Evolutionary conservation across 768 basidiomycete species (phyloP), one percentile per base, ranked within the genome.

Genomic region (Phanerochaete carnosa): DNA sequence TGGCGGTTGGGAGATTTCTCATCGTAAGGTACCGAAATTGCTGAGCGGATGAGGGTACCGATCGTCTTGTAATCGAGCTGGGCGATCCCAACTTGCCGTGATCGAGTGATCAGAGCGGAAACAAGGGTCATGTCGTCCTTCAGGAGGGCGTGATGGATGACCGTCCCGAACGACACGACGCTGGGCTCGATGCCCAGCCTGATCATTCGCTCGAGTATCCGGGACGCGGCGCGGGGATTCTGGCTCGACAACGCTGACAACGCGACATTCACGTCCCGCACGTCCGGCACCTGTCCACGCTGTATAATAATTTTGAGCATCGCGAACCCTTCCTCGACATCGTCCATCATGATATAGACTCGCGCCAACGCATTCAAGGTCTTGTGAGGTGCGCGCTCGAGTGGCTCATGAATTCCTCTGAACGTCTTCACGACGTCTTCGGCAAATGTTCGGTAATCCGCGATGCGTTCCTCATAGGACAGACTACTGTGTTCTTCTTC

Each of bases 211-310:
- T 75, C 66, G n/a, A 90, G 68, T 65, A 85, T 74, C 19, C 62
- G 65, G 23, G 73, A 74, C 1, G 84, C 89, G 16, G 66, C 66
- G 12, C 72, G 71, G 23, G 86, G 81, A 45, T 80, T 73, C 62
- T 78, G 69, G 59, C 77, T 74, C 28, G 87, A 81, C 55, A 89
- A 70, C 11, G 79, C 81, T 2, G 77, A 75, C 57, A 91, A 76
- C 43, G 79, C 79, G 52, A 91, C 81, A 65, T 89, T 89, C 53
- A 88, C 73, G 66, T 91, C 89, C 67, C 83, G 75, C 39, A 80
- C 63, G 69, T 90, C 87, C 16, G 87, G 87, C 55, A 80, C 66
- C 68, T 86, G 81, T 58, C 68, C 72, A 52, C 84, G 82, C 25
- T 69, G 63, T 43, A 83, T 68, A 37, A 89, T 67, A 57, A 79